Evolutionary conservation across 176 grass and related monocot genomes (phyloP), one percentile per base, ranked within the genome.

Genomic region (Avena atlantica): DNA sequence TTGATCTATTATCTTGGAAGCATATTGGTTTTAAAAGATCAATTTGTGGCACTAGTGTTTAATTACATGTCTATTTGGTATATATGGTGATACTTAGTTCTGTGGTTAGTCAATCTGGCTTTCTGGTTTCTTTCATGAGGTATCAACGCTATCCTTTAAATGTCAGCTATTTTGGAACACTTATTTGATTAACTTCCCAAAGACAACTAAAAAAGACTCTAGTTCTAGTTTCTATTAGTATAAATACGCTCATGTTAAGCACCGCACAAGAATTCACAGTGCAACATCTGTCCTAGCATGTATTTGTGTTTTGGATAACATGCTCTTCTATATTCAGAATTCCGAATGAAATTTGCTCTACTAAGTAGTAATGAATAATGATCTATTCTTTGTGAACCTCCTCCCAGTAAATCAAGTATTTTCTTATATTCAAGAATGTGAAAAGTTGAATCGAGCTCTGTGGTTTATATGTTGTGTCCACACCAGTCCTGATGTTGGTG

Each of bases 381-480:
- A 34, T 36, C 4, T 81, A 66, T 66, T 82, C 64, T 40, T 82
- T 69, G 17, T 61, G 20, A 62, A 84, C 11, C 74, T 48, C 1
- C 20, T 29, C 11, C 56, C 53, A 80, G 67, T 57, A 85, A 66
- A 44, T 79, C 6, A 5, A 16, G 34, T 31, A 79, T 71, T 49
- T 86, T 53, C 61, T 69, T 69, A 83, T 83, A 45, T 70, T 83
- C 31, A 55, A 55, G n/a, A 15, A 72, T 59, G 36, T 47, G 37
- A 73, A 59, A 59, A 15, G 5, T 74, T 20, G n/a, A 84, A 61
- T 45, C 8, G 29, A 60, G 45, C 66, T 69, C 4, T 44, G 52
- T 55, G 23, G 57, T 56, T 12, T 50, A 83, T 36, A 48, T 72
- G 51, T 82, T 72, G 51, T 82, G 25, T 42, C 31, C 31, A 36